phyloP scores from a whole-genome alignment of 495 filamentous ascomycete genomes.

The Xylaria nigripes region DNA sequence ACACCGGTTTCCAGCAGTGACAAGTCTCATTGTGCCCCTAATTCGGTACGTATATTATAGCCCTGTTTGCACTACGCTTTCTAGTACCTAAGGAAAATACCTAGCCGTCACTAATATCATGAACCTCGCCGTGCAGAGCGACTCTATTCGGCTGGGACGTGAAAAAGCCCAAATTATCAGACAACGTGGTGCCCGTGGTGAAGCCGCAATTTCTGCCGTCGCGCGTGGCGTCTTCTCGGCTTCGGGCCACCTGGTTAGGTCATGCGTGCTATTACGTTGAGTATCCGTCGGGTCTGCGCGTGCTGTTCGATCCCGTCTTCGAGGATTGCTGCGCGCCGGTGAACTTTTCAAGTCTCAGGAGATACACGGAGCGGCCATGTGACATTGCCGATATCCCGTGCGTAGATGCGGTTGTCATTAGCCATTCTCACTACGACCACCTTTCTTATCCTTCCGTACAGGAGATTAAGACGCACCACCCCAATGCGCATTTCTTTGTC shows the following conservation, averaged over 20 bases:
- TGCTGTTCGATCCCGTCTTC: conserved; percentile 94
- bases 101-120: not conserved
- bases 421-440: conserved; percentile 93
- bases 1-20: conserved; percentile 5
- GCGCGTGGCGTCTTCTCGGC: conserved; percentile 43
- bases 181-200: conserved; percentile 57
- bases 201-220: conserved; percentile 61
- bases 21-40: not conserved
- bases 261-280: conserved; percentile 94
- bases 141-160: not conserved
- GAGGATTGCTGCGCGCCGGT: conserved; percentile 78
- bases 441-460: conserved; percentile 66
- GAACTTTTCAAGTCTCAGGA: conserved; percentile 62
- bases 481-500: conserved; percentile 80
- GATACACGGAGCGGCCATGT: conserved; percentile 75
- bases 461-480: conserved; percentile 61
- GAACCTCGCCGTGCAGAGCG: not conserved
- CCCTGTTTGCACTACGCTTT: not conserved
- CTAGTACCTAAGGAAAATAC: not conserved
- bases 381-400: conserved; percentile 68
- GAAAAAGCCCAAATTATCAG: conserved; percentile 48
- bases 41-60: conserved; percentile 1
- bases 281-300: conserved; percentile 78
- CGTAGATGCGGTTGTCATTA: conserved; percentile 85
- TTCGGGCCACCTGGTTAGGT: conserved; percentile 93